Evolutionary conservation across 257 asterid species (phyloP).

Genomic region (Datura wrightii): DNA sequence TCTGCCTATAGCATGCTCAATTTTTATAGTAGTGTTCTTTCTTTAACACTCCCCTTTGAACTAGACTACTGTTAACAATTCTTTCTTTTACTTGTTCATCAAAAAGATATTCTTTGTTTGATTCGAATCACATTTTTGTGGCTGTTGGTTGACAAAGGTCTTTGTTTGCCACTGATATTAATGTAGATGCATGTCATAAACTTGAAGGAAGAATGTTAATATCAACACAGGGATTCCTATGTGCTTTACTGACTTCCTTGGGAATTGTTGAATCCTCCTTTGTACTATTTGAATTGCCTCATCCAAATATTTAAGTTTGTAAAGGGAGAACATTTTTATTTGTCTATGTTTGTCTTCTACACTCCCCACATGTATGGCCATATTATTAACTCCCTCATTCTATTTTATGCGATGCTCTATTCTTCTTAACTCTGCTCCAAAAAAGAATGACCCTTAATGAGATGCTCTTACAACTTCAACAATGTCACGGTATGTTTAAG

Average conservation of each 20-base stretch:
- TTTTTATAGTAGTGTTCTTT: background rate
- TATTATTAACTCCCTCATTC: background rate
- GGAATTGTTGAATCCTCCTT: background rate
- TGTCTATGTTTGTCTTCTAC: background rate
- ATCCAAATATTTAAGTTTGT: background rate
- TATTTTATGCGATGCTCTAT: background rate
- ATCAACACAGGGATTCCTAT: background rate
- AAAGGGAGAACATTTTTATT: background rate
- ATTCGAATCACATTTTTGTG: constrained; percentile 9
- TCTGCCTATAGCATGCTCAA: background rate
- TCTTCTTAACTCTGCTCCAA: no score
- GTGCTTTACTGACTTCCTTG: background rate
- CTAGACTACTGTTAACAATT: background rate
- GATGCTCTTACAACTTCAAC: background rate
- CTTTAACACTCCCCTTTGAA: background rate
- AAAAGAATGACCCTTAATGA: background rate
- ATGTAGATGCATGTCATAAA: background rate
- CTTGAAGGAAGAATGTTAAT: background rate
- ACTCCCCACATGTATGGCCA: background rate
- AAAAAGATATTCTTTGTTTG: background rate
- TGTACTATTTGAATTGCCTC: background rate
- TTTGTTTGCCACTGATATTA: background rate
- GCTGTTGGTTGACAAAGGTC: background rate
- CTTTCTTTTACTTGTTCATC: no score
- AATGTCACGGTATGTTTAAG: background rate